Conservation (phyloP, 2,329 filamentous ascomycete species). For the Xenosphaeropsis pyriputrescens region DNA sequence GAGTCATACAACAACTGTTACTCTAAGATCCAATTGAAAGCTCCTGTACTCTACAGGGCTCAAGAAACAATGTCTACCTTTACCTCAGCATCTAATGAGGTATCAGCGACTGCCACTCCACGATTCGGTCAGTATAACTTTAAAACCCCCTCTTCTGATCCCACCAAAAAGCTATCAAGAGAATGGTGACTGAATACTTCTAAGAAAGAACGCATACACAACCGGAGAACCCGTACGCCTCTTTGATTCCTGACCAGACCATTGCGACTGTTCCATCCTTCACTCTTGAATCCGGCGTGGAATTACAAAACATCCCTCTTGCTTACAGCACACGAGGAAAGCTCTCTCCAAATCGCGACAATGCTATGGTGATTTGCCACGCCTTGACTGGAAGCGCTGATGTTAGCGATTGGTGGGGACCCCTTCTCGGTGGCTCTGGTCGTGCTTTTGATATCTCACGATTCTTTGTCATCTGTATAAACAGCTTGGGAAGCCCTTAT, state of each 20-base stretch:
- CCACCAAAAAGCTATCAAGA: constrained; percentile 9
- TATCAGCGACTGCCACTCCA: background rate
- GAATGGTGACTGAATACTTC: constrained; percentile 39
- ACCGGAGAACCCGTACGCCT: constrained; percentile 81
- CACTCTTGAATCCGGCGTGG: constrained; percentile 83
- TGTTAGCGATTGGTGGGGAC: constrained; percentile 81
- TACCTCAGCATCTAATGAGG: too few species aligned
- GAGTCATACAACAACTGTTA: too few species aligned
- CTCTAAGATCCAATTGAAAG: too few species aligned
- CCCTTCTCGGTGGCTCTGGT: constrained; percentile 62
- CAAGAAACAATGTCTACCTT: too few species aligned
- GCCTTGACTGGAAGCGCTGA: constrained; percentile 76
- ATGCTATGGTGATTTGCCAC: constrained; percentile 68
- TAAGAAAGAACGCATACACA: constrained; percentile 53
- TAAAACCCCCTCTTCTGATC: background rate
- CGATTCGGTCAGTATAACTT: constrained; percentile 14
- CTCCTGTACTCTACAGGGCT: too few species aligned
- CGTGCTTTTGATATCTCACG: constrained; percentile 68
- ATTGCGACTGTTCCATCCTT: constrained; percentile 80
- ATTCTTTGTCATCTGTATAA: constrained; percentile 79
- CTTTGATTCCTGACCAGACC: constrained; percentile 75
- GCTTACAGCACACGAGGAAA: constrained; percentile 53
- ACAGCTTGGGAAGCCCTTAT: constrained; percentile 74
- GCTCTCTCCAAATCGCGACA: constrained; percentile 42
- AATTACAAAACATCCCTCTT: constrained; percentile 59